These are phyloP conservation scores for Russula vinacea DNA, from an alignment of 768 basidiomycete species.

Conservation along the genomic window DNA sequence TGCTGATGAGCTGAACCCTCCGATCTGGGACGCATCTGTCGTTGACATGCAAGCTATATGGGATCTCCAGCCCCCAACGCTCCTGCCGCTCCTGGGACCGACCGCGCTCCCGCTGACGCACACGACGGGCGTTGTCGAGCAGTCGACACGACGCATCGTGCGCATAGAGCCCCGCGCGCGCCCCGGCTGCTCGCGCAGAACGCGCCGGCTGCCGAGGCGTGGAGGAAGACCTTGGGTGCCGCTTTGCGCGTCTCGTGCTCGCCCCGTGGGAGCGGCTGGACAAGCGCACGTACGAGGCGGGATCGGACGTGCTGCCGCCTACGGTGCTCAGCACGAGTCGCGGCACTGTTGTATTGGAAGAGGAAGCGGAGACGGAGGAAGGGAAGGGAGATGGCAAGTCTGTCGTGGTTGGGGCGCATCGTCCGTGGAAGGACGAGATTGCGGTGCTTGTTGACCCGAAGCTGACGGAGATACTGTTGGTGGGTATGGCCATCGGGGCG, in stretches of 20 bases:
- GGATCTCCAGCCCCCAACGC: conserved; percentile 22
- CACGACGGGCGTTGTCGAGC: conserved; percentile 62
- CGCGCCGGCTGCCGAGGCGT: conserved; percentile 35
- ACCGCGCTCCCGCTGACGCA: conserved; percentile 60
- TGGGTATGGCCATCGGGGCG: conserved; percentile 60
- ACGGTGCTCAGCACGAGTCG: conserved; percentile 40
- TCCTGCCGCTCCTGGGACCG: conserved; percentile 51
- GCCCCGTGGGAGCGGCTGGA: conserved; percentile 51
- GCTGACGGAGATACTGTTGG: conserved; percentile 38
- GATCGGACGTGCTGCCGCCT: conserved; percentile 39
- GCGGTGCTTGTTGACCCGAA: conserved; percentile 51
- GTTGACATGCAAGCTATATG: conserved; percentile 19
- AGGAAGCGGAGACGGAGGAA: conserved; percentile 14
- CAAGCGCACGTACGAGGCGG: conserved; percentile 35
- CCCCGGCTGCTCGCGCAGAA: conserved; percentile 29
- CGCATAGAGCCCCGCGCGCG: conserved; percentile 43
- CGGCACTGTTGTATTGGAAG: conserved; percentile 38
- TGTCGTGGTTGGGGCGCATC: conserved; percentile 36
- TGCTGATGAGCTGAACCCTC: not conserved
- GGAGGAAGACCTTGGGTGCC: conserved; percentile 47
- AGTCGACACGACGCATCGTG: conserved; percentile 56
- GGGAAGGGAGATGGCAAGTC: not conserved
- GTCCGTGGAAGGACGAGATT: conserved; percentile 57
- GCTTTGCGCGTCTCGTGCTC: conserved; percentile 51
- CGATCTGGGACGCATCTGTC: conserved; percentile 14